A percentile compares a stretch with the other conserved stretches of the same genome.
Evolutionary conservation across 1,284 basidiomycete genomes (phyloP).

Genomic region (Xerocomus cyaneibrunnescens): DNA sequence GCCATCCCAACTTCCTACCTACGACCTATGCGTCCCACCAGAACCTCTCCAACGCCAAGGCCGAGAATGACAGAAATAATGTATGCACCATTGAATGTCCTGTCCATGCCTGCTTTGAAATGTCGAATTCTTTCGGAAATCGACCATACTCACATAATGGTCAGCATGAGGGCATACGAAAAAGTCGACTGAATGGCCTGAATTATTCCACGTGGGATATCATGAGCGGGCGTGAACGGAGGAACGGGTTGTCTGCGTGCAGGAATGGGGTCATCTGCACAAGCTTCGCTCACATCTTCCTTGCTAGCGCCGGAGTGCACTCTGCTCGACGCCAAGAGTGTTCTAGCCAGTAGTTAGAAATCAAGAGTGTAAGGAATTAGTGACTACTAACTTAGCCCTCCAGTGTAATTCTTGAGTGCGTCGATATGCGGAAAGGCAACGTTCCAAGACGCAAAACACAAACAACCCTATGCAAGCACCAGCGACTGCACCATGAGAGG

Average conservation of each 20-base stretch:
- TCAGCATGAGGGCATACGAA: conserved; percentile 64
- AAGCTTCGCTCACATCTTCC: background rate
- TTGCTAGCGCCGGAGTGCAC: background rate
- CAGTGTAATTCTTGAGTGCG: conserved; percentile 54
- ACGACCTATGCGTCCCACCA: conserved; percentile 55
- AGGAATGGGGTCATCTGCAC: background rate
- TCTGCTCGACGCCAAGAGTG: background rate
- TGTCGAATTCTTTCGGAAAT: background rate
- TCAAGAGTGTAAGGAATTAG: background rate
- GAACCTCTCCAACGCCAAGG: conserved; percentile 60
- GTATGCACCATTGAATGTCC: conserved; percentile 73
- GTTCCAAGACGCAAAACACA: conserved; percentile 64
- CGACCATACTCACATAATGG: conserved; percentile 58
- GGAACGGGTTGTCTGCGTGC: conserved; percentile 38
- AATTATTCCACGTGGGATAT: conserved; percentile 60
- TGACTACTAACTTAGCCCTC: conserved; percentile 50
- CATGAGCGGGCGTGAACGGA: conserved; percentile 60
- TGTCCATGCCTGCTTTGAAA: conserved; percentile 27
- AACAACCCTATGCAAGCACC: conserved; percentile 75
- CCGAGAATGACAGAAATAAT: conserved; percentile 65
- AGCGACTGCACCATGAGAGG: conserved; percentile 62
- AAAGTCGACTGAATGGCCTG: conserved; percentile 58
- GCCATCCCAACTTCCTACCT: conserved; percentile 11
- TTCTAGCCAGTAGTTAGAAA: conserved; percentile 13
- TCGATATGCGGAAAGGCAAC: conserved; percentile 61